Base-by-base conservation (phyloP, 257 asterid species). In the Fraxinus pennsylvanica region DNA sequence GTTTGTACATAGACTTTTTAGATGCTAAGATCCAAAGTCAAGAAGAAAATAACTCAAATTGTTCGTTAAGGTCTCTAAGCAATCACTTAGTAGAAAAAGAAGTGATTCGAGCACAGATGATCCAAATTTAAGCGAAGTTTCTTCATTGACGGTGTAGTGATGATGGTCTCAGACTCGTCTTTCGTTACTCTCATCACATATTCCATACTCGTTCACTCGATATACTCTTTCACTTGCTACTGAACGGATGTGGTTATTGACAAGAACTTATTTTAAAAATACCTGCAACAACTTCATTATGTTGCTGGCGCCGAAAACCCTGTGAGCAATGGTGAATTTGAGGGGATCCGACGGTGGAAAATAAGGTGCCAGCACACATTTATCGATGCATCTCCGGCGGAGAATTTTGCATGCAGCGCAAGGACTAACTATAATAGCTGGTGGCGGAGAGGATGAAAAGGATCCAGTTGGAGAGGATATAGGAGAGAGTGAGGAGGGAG, bases 261-360 rank as follows among this genome's bases (percentile, higher is more conserved):
- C 54, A 13, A 14, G 1, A 45, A 45, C 6, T 45, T 14, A 45
- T 43, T 5, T 22, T 27, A 25, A 63, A 50, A 68, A 33, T 89
- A 94, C 98, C 97, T 92, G 97, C 82, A 94, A 81, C 67, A 90
- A 78, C 88, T 94, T 94, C 81, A 90, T 89, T 41, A 94, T 92
- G 84, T 94, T 94, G 82, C 98, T 92, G n/a, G 98, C 98, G 19
- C 98, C 98, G 45, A 94, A 94, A 12, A 94, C 91, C 12, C 97
- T 90, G 59, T 94, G 98, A 57, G 96, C 97, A 25, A 91, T 88
- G n/a, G 94, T 86, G 79, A 93, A 93, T 73, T 93, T 93, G 78
- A 89, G 80, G 4, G 98, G 98, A 38, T 93, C 95, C 0, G 86
- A 83, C 10, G 98, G 98, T 32, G 97, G 98, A 61, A 94, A 94